Evolutionary conservation across 2,329 filamentous ascomycete genomes (phyloP).

Genomic region (Trematosphaeria pertusa): DNA sequence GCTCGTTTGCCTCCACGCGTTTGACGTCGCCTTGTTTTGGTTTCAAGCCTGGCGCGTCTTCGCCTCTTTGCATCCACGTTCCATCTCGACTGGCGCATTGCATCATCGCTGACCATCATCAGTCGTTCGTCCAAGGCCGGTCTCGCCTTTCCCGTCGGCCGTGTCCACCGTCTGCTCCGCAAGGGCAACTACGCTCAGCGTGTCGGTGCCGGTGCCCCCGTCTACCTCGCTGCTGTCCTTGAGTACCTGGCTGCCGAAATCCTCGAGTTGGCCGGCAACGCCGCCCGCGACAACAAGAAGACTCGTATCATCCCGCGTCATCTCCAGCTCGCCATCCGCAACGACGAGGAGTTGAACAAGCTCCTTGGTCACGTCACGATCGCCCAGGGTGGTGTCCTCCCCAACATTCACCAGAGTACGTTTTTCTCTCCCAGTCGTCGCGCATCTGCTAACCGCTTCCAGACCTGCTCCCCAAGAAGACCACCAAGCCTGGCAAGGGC

Average conservation of each 20-base stretch:
- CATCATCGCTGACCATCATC: conserved; percentile 46
- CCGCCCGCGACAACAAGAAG: conserved; percentile 99
- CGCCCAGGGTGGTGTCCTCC: conserved; percentile 94
- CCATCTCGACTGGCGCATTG: conserved; percentile 11
- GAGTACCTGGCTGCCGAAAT: conserved; percentile 99
- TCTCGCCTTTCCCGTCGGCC: conserved; percentile 97
- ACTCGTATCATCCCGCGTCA: conserved; percentile 99
- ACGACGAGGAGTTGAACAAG: conserved; percentile 99
- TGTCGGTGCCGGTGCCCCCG: conserved; percentile 96
- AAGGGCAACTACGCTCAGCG: conserved; percentile 99
- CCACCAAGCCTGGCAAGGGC: conserved; percentile 90
- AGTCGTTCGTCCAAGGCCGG: conserved; percentile 99
- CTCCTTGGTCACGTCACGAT: conserved; percentile 95
- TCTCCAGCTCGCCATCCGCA: conserved; percentile 98
- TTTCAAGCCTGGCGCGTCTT: conserved; percentile 50
- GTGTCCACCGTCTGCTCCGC: conserved; percentile 98
- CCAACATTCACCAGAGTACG: conserved; percentile 97
- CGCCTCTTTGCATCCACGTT: conserved; percentile 20
- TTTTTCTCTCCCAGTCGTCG: conserved; percentile 34
- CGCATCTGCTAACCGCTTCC: conserved; percentile 51
- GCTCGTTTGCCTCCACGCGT: conserved; percentile 5
- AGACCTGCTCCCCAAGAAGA: conserved; percentile 99
- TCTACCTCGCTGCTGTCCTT: conserved; percentile 96
- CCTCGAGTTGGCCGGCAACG: conserved; percentile 97
- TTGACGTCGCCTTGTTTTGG: conserved; percentile 30